phyloP scores from a whole-genome alignment of 2,329 filamentous ascomycete genomes.

The Phyllosticta citriasiana region DNA sequence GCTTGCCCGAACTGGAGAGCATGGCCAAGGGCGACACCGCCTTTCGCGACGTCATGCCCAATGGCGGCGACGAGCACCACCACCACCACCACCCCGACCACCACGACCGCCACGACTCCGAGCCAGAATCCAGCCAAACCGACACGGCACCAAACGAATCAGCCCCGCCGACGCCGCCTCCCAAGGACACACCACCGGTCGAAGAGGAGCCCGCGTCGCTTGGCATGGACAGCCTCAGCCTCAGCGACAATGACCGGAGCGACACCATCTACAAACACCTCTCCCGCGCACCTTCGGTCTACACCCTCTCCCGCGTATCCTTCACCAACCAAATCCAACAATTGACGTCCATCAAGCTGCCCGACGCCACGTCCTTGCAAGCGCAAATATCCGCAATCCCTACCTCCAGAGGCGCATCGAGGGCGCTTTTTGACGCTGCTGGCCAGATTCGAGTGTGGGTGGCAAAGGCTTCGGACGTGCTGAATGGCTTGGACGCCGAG shows the following conservation, averaged over 20 bases:
- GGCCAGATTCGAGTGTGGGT: conserved; percentile 95
- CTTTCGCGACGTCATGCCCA: neutral
- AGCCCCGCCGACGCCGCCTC: conserved; percentile 35
- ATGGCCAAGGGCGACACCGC: neutral
- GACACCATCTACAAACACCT: conserved; percentile 17
- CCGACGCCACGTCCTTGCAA: conserved; percentile 73
- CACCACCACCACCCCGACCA: neutral
- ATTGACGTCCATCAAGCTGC: conserved; percentile 79
- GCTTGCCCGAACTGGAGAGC: conserved; percentile 59
- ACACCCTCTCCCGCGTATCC: conserved; percentile 82
- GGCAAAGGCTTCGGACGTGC: conserved; percentile 78
- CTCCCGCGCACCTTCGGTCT: conserved; percentile 72
- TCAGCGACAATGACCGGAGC: neutral
- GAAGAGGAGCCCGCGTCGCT: neutral
- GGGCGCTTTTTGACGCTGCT: conserved; percentile 73
- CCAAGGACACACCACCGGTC: conserved; percentile 37
- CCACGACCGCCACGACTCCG: neutral
- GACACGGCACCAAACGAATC: conserved; percentile 10
- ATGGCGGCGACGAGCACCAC: neutral
- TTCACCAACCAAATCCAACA: conserved; percentile 91
- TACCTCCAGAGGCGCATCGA: conserved; percentile 73
- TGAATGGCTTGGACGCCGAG: conserved; percentile 81
- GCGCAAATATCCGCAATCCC: conserved; percentile 76
- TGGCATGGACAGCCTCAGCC: no score
- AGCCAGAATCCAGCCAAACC: neutral